Percentiles rank a stretch among this genome's conserved stretches.
Evolutionary conservation across 1,139 yeast genomes (phyloP).

Genomic region (Saccharomyces hybrid): DNA sequence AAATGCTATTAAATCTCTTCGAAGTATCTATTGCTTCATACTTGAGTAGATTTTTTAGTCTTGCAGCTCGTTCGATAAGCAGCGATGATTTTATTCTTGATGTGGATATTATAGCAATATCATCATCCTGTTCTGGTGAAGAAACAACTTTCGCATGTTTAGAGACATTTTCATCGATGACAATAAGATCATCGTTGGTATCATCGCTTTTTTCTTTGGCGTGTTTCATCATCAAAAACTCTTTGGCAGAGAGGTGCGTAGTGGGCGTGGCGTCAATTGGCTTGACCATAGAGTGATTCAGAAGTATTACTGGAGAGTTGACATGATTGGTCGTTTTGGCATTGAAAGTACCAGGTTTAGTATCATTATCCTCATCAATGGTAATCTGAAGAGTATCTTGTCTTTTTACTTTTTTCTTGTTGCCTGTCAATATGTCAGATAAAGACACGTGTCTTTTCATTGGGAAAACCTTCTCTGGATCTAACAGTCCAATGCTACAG

Average conservation of each 20-base stretch:
- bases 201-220: neutral
- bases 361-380: neutral
- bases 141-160: neutral
- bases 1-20: conserved; percentile 12
- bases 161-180: neutral
- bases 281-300: neutral
- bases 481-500: neutral
- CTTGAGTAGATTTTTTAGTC: neutral
- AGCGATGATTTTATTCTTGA: neutral
- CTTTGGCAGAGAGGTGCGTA: neutral
- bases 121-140: neutral
- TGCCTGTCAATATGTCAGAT: conserved; percentile 4
- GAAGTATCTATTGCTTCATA: neutral
- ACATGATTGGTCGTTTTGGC: neutral
- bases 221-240: neutral
- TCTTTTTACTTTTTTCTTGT: neutral
- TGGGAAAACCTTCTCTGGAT: neutral
- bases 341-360: neutral
- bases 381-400: neutral
- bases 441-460: conserved; percentile 5
- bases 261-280: neutral
- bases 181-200: neutral
- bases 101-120: neutral
- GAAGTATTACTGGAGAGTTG: neutral
- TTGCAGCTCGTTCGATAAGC: neutral